These are phyloP conservation scores for Juglanconis juglandina DNA, from an alignment of 2,329 filamentous ascomycete species.

Conservation along the genomic window DNA sequence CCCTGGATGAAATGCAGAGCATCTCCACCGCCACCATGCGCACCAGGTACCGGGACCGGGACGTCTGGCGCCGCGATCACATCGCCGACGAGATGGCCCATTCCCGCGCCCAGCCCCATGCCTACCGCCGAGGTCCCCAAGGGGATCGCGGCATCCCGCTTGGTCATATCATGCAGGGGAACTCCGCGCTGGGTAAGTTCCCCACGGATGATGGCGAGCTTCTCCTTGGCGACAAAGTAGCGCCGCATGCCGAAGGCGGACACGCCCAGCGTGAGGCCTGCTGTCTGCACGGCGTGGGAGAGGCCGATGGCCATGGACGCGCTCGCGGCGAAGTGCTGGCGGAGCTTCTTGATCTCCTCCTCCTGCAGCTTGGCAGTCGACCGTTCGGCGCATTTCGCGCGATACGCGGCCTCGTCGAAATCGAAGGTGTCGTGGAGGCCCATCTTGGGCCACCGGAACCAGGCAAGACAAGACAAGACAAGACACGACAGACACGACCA, in stretches of 20 bases:
- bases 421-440: slow-evolving; percentile 17
- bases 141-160: slow-evolving; percentile 15
- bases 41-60: slow-evolving; percentile 6
- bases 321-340: slow-evolving; percentile 17
- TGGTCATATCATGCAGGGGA: slow-evolving; percentile 14
- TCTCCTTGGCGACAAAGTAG: slow-evolving; percentile 13
- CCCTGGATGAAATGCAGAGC: slow-evolving; percentile 7
- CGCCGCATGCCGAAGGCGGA: slow-evolving; percentile 14
- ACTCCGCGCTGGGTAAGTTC: slow-evolving; percentile 15
- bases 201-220: slow-evolving; percentile 16
- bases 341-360: slow-evolving; percentile 14
- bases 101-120: slow-evolving; percentile 8
- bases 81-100: slow-evolving; percentile 10
- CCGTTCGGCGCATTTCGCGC: slow-evolving; percentile 12
- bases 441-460: not conserved
- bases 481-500: too few relatives aligned
- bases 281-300: slow-evolving; percentile 13
- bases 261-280: slow-evolving; percentile 14
- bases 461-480: not conserved
- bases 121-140: slow-evolving; percentile 9
- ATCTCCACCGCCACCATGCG: not conserved
- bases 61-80: slow-evolving; percentile 7
- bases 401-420: slow-evolving; percentile 16
- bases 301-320: slow-evolving; percentile 15
- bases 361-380: slow-evolving; percentile 14